Conservation (phyloP, 257 asterid genomes). For the Linaria vulgaris region DNA sequence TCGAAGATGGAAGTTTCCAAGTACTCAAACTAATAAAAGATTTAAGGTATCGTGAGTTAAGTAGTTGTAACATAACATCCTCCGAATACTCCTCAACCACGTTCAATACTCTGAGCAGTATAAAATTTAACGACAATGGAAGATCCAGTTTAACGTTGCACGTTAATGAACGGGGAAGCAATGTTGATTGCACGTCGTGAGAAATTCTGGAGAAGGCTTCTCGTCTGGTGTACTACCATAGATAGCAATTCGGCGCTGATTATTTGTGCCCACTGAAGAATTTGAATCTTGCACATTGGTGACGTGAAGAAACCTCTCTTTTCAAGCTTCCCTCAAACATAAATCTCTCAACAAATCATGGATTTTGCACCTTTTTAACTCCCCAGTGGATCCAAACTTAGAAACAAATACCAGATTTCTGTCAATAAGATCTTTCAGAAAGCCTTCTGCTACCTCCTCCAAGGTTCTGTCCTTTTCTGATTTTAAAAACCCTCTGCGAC, state of each 20-base stretch:
- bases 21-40: background rate
- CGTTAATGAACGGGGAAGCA: constrained; percentile 1
- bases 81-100: background rate
- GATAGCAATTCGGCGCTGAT: background rate
- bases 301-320: background rate
- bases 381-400: background rate
- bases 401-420: constrained; percentile 2
- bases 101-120: background rate
- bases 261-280: background rate
- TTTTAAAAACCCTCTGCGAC: background rate
- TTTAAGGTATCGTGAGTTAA: background rate
- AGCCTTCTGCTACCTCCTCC: background rate
- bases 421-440: background rate
- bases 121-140: background rate
- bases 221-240: too few species aligned
- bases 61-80: background rate
- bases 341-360: constrained; percentile 15
- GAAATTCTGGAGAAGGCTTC: too few species aligned
- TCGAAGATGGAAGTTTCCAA: background rate
- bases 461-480: background rate
- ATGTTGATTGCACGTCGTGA: background rate
- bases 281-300: background rate
- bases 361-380: background rate
- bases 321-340: constrained; percentile 7
- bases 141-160: background rate